Conservation (phyloP, 805 yeast species). For the Grigorovia transvaalensis region DNA sequence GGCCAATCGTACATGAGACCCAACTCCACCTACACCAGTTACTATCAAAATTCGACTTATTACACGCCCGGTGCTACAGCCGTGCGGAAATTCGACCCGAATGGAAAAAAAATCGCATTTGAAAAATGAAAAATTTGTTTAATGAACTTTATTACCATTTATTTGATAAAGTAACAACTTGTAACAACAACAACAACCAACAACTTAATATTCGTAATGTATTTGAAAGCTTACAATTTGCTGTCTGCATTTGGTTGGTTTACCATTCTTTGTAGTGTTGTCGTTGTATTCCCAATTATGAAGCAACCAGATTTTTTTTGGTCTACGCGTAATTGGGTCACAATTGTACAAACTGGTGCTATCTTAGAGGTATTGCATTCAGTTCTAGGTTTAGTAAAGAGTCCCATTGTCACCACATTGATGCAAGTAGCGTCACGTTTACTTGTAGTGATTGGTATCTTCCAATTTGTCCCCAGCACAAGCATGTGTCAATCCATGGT, state of each 20-base stretch:
- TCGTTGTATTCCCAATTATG: conserved; percentile 29
- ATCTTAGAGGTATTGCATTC: conserved; percentile 74
- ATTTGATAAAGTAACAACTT: too few species aligned
- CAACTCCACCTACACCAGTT: conserved; percentile 45
- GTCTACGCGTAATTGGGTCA: conserved; percentile 47
- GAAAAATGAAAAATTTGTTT: too few species aligned
- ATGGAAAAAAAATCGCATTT: neutral
- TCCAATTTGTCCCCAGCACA: conserved; percentile 70
- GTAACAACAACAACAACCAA: neutral
- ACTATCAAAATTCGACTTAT: neutral
- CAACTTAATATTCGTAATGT: neutral
- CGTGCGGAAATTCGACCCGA: neutral
- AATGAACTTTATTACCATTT: too few species aligned
- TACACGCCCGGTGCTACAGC: neutral
- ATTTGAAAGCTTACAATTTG: conserved; percentile 34
- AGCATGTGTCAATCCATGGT: conserved; percentile 34
- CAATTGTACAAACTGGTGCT: conserved; percentile 68
- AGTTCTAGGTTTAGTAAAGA: conserved; percentile 65
- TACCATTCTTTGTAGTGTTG: conserved; percentile 37
- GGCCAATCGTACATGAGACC: conserved; percentile 62
- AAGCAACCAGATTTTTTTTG: conserved; percentile 63
- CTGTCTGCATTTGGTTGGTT: conserved; percentile 47
- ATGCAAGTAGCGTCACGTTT: conserved; percentile 84
- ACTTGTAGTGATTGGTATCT: conserved; percentile 72
- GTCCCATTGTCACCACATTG: conserved; percentile 74